Base-by-base conservation (phyloP, 2,329 filamentous ascomycete genomes). In the Onygenales sp. region DNA sequence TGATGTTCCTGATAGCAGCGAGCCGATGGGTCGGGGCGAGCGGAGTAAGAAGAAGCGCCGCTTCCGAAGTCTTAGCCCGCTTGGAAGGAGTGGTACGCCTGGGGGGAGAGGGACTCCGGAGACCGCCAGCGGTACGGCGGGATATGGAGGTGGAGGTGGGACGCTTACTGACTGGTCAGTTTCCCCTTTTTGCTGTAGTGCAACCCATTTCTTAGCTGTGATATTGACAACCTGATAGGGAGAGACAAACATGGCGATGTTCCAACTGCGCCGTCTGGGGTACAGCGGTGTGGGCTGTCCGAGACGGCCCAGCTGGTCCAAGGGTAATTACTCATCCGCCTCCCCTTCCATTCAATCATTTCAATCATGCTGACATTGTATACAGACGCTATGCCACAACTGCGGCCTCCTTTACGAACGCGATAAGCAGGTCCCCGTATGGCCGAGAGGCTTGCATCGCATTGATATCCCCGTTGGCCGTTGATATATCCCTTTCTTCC, bases 21-120 rank as follows among this genome's bases (percentile, higher is more conserved):
- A 94, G 65, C 81, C 88, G 4, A 91, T 96, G 84, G 92, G 92
- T 21, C 80, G 92, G 52, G 92, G 92, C 27, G 92, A 96, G 72
- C 78, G 92, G 45, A 93, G 87, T 62, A 97, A 95, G 79, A 95
- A 95, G 78, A 96, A 96, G 81, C 81, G 88, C 59, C 81, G 91
- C 31, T 95, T 96, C 75, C 82, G 91, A 60, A 95, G 90, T 69
- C 70, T 95, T 57, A 94, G 89, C 64, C 92, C 93, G 0, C 71
- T 84, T n/a, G 87, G 81, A 9, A 80, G 85, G 57, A 75, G 79
- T 42, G 81, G 80, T 10, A 87, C 85, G 3, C 85, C 85, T 6
- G 77, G 91, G 54, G 87, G 87, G 9, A 96, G 91, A 1, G 91
- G 90, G 0, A 91, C 94, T 60, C 75, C 67, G 17, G 66, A 75